Conservation (phyloP, 2,329 filamentous ascomycete species). For the Rhexocercosporidium sp. region DNA sequence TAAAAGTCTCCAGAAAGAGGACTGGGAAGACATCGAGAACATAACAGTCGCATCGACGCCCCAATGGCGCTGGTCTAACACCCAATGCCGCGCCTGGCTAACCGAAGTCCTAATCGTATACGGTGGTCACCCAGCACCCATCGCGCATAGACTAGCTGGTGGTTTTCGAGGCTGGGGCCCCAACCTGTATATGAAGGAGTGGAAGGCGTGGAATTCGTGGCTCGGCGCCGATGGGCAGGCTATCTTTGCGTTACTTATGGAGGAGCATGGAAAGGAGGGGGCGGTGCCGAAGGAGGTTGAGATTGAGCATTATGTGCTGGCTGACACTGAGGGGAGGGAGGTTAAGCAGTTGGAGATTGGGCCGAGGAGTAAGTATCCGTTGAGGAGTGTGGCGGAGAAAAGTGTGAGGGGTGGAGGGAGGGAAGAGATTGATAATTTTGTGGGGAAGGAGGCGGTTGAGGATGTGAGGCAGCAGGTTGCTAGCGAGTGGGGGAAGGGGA, state of each 20-base stretch:
- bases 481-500: constrained; percentile 1
- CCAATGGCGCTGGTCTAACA: constrained; percentile 14
- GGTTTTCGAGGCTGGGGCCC: constrained; percentile 18
- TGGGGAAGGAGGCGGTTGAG: not conserved
- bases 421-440: not conserved
- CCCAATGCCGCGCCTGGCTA: constrained; percentile 18
- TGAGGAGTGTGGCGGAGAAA: not conserved
- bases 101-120: constrained; percentile 13
- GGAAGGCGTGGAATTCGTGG: constrained; percentile 17
- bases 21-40: not conserved
- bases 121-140: not conserved
- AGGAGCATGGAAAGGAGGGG: constrained; percentile 50
- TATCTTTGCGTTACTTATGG: constrained; percentile 13
- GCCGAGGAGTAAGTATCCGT: not conserved
- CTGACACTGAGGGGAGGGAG: not conserved
- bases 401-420: not conserved
- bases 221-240: constrained; percentile 13
- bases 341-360: not conserved
- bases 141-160: not conserved
- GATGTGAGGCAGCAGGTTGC: not conserved
- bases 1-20: not conserved
- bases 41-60: constrained; percentile 11
- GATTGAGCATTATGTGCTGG: constrained; percentile 10
- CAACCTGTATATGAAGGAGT: constrained; percentile 16
- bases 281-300: constrained; percentile 59